phyloP scores from a whole-genome alignment of 106 monocot genomes.

The Dendrobium catenatum region DNA sequence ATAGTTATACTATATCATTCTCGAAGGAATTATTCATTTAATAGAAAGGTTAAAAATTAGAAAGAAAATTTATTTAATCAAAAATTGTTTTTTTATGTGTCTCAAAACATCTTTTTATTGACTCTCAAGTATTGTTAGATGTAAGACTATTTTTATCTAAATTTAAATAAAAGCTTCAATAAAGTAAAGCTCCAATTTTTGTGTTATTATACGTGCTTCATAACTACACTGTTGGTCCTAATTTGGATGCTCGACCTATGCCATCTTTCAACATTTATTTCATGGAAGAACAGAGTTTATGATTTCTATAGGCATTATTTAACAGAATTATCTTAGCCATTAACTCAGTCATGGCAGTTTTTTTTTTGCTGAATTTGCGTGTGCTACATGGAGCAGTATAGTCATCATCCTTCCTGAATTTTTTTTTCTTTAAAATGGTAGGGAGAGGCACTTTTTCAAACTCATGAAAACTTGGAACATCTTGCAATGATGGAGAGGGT shows the following conservation, averaged over 20 bases:
- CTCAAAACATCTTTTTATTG: background rate
- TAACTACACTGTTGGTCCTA: background rate
- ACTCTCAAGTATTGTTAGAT: background rate
- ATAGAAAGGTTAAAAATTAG: background rate
- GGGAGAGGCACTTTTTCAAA: constrained; percentile 96
- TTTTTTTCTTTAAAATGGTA: constrained; percentile 13
- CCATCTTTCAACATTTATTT: no score
- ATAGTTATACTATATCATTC: background rate
- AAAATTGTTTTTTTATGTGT: background rate
- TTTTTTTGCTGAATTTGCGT: background rate
- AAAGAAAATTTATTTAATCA: background rate
- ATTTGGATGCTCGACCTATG: background rate
- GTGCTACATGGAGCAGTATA: background rate
- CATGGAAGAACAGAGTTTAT: background rate
- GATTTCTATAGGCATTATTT: background rate
- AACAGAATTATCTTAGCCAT: background rate
- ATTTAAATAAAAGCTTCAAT: no score
- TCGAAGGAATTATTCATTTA: background rate
- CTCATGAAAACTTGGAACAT: constrained; percentile 95
- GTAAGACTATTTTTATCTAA: no score
- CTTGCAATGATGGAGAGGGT: constrained; percentile 99
- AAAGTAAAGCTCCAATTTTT: no score
- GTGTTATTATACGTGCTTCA: no score
- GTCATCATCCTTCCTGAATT: background rate
- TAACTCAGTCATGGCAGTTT: background rate